Conservation (phyloP, 176 grass and related monocot genomes). For the Leersia perrieri region DNA sequence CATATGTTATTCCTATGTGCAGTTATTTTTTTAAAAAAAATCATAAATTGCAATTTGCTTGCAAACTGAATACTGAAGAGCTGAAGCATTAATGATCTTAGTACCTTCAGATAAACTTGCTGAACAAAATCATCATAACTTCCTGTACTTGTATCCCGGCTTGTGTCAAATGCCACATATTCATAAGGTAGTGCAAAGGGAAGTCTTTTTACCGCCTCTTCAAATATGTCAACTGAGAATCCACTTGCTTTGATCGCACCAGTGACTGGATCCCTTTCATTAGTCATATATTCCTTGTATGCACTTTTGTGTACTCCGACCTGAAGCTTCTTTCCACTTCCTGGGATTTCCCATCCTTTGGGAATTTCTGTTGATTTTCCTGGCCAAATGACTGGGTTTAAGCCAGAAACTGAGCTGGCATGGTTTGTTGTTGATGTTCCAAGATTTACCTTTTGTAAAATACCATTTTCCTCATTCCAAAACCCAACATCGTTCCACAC, state of each 20-base stretch:
- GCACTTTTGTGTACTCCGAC: constrained; percentile 29
- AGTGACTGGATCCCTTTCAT: constrained; percentile 9
- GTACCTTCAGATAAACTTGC: constrained; percentile 42
- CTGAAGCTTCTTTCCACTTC: constrained; percentile 24
- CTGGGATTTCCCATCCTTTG: constrained; percentile 35
- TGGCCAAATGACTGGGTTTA: constrained; percentile 38
- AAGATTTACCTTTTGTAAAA: constrained; percentile 22
- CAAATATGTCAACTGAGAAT: constrained; percentile 31
- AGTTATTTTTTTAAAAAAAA: too few relatives aligned
- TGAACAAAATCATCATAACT: constrained; percentile 40
- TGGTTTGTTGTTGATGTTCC: neutral
- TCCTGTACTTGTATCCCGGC: neutral
- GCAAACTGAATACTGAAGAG: neutral
- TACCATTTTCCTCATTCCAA: constrained; percentile 34
- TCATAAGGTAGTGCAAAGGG: constrained; percentile 42
- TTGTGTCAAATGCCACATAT: constrained; percentile 22
- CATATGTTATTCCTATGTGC: too few relatives aligned
- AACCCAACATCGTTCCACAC: constrained; percentile 31
- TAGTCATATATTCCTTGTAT: constrained; percentile 21
- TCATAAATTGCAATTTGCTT: neutral
- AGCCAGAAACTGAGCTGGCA: neutral
- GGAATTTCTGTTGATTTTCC: constrained; percentile 27
- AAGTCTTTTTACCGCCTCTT: constrained; percentile 29
- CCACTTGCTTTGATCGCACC: constrained; percentile 23
- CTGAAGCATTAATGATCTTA: neutral